Evolutionary conservation across 306 rosid species (phyloP).

Genomic region (Glycine tomentella): DNA sequence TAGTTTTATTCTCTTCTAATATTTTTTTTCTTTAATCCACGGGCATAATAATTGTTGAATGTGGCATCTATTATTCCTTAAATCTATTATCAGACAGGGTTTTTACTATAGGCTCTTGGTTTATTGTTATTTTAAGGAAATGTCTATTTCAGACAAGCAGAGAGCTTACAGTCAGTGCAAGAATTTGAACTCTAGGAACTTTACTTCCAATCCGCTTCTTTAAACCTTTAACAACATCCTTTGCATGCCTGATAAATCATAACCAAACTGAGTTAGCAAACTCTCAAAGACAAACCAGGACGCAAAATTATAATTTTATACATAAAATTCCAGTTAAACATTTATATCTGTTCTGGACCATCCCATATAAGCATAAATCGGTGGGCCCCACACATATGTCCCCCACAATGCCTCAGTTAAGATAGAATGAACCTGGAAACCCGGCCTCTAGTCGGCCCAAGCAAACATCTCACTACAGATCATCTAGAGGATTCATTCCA

Average conservation of each 20-base stretch:
- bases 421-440: neutral
- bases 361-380: neutral
- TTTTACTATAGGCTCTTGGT: neutral
- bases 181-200: constrained; percentile 90
- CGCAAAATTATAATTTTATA: constrained; percentile 2
- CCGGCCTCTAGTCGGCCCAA: neutral
- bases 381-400: neutral
- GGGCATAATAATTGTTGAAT: neutral
- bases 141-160: constrained; percentile 8
- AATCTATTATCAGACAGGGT: neutral
- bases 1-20: constrained; percentile 3
- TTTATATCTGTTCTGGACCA: neutral
- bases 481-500: neutral
- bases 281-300: constrained; percentile 10
- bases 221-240: constrained; percentile 84
- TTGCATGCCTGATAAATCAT: constrained; percentile 76
- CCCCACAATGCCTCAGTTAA: neutral
- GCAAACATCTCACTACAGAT: neutral
- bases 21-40: neutral
- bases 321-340: constrained; percentile 28
- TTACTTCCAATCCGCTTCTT: constrained; percentile 92
- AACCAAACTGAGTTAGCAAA: constrained; percentile 47
- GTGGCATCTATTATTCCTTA: neutral
- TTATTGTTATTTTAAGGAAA: constrained; percentile 32
- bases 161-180: constrained; percentile 79